Conservation (phyloP, 257 asterid species). For the Solanum chiquidenum region DNA sequence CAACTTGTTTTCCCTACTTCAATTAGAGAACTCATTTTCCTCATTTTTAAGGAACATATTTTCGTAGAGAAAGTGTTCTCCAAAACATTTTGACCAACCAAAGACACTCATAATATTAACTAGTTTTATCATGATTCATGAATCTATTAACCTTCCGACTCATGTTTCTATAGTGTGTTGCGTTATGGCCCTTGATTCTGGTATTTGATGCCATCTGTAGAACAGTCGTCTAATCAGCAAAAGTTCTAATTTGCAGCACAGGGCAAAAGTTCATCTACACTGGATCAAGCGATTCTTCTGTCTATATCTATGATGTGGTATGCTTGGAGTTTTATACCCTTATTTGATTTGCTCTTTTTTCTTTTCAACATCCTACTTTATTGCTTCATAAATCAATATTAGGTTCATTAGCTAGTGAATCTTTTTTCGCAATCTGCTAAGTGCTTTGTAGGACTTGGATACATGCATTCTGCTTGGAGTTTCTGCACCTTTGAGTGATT, state of each 20-base stretch:
- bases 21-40: neutral
- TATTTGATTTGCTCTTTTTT: neutral
- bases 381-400: neutral
- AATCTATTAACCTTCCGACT: neutral
- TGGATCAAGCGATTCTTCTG: constrained; percentile 71
- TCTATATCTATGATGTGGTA: constrained; percentile 82
- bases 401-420: neutral
- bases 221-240: neutral
- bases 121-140: neutral
- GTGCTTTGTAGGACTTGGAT: neutral
- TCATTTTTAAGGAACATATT: neutral
- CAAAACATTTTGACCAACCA: neutral
- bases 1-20: no score
- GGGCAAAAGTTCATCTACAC: constrained; percentile 88
- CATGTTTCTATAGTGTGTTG: neutral
- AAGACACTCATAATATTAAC: neutral
- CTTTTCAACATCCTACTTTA: neutral
- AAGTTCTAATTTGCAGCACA: constrained; percentile 48
- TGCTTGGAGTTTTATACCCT: neutral
- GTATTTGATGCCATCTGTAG: neutral
- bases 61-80: neutral
- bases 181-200: neutral
- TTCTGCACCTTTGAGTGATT: neutral
- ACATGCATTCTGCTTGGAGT: neutral
- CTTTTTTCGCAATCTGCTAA: neutral